Evolutionary conservation across 352 stramenopile genomes (phyloP).

Genomic region (Phytopythium montanum): DNA sequence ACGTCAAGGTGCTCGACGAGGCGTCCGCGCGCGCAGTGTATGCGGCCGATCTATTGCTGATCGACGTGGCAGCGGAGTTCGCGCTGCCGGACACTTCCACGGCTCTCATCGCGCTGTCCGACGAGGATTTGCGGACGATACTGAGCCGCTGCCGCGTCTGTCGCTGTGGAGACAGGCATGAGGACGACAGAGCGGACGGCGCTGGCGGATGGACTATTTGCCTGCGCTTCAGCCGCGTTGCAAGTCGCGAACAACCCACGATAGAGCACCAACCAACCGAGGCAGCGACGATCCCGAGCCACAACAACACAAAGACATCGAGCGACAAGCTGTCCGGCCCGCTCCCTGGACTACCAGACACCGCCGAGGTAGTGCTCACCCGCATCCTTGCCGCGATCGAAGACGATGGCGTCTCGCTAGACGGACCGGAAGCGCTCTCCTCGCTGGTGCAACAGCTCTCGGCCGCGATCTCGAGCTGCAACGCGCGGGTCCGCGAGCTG

Average conservation of each 20-base stretch:
- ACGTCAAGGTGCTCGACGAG: not conserved
- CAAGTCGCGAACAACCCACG: not conserved
- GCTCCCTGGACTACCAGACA: constrained; percentile 20
- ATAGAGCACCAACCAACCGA: not conserved
- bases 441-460: constrained; percentile 13
- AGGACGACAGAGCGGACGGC: not conserved
- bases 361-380: constrained; percentile 11
- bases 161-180: not conserved
- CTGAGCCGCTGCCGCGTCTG: constrained; percentile 1
- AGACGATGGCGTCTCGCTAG: constrained; percentile 1
- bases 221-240: not conserved
- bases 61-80: not conserved
- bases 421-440: constrained; percentile 5
- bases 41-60: not conserved
- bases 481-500: constrained; percentile 27
- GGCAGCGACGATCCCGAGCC: not conserved
- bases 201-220: not conserved
- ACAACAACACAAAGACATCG: not conserved
- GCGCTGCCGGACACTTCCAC: not conserved
- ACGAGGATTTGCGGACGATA: not conserved
- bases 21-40: not conserved
- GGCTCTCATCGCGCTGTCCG: not conserved
- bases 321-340: not conserved
- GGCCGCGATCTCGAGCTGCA: constrained; percentile 29
- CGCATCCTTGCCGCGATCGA: constrained; percentile 11